A percentile compares a stretch with the other conserved stretches of the same genome.
These are phyloP conservation scores for Poterioochromonas sp. DNA, from an alignment of 352 stramenopile species.

Conservation along the genomic window DNA sequence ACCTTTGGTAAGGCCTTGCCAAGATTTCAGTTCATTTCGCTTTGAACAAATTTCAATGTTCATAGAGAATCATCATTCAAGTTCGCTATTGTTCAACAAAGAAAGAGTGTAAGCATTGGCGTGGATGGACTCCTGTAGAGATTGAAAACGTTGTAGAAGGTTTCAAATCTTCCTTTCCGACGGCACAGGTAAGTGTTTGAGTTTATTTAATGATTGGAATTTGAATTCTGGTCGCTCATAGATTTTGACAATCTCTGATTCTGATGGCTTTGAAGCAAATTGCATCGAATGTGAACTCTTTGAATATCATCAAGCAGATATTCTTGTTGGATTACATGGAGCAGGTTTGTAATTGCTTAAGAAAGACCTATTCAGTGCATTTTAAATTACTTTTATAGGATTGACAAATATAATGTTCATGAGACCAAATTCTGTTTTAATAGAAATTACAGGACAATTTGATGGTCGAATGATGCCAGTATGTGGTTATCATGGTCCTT, in stretches of 20 bases:
- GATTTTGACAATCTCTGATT: not conserved
- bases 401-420: slow-evolving; percentile 44
- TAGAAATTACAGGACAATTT: slow-evolving; percentile 34
- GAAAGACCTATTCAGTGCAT: no score
- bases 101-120: not conserved
- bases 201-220: no score
- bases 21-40: not conserved
- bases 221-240: no score
- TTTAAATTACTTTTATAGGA: no score
- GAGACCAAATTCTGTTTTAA: slow-evolving; percentile 29
- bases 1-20: not conserved
- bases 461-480: slow-evolving; percentile 9
- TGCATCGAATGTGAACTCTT: slow-evolving; percentile 38
- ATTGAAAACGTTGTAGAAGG: not conserved
- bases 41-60: not conserved
- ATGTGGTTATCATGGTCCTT: slow-evolving; percentile 27
- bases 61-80: slow-evolving; percentile 9
- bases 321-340: slow-evolving; percentile 38
- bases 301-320: slow-evolving; percentile 33
- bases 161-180: not conserved
- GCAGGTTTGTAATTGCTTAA: no score
- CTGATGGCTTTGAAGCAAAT: not conserved
- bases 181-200: no score
- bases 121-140: not conserved
- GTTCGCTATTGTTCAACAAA: not conserved